Conservation (phyloP, 2,329 filamentous ascomycete genomes). For the Anthostomella pinea region DNA sequence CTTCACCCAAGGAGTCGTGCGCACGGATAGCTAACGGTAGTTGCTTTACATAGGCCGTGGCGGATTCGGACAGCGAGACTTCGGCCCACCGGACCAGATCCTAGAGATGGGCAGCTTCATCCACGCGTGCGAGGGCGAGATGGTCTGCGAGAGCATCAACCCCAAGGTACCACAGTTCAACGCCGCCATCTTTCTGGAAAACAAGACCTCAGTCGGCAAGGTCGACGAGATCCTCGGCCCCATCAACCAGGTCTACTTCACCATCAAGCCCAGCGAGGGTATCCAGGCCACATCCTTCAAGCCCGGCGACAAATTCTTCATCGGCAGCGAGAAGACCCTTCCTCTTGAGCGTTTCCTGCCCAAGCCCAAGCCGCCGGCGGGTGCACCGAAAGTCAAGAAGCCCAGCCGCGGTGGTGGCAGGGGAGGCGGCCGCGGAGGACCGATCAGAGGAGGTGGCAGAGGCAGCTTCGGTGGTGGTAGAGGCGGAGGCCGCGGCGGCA, state of each 20-base stretch:
- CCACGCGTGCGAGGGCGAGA: conserved; percentile 94
- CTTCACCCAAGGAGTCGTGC: background rate
- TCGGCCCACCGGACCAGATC: conserved; percentile 34
- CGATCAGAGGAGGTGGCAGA: conserved; percentile 30
- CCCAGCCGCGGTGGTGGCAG: conserved; percentile 62
- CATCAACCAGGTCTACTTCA: conserved; percentile 98
- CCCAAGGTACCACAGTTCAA: conserved; percentile 98
- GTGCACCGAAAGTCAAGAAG: conserved; percentile 63
- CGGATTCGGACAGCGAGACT: conserved; percentile 33
- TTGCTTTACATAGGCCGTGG: conserved; percentile 26
- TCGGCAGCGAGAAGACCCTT: conserved; percentile 89
- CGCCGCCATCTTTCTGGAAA: conserved; percentile 97
- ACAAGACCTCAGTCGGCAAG: conserved; percentile 93
- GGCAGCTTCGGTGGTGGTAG: conserved; percentile 58
- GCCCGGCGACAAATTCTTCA: conserved; percentile 95
- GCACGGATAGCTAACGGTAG: conserved; percentile 3
- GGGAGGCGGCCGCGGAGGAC: conserved; percentile 43
- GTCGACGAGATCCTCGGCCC: conserved; percentile 97
- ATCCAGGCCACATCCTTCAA: conserved; percentile 96
- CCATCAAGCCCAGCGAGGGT: conserved; percentile 93
- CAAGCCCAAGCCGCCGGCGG: conserved; percentile 75
- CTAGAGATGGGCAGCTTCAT: conserved; percentile 88
- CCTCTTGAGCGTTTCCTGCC: conserved; percentile 95
- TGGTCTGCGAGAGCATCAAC: conserved; percentile 95
- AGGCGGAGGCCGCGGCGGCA: conserved; percentile 44